A percentile compares a stretch with the other conserved stretches of the same genome.
Evolutionary conservation across 1,284 basidiomycete genomes (phyloP).

Genomic region (Malassezia pachydermatis): DNA sequence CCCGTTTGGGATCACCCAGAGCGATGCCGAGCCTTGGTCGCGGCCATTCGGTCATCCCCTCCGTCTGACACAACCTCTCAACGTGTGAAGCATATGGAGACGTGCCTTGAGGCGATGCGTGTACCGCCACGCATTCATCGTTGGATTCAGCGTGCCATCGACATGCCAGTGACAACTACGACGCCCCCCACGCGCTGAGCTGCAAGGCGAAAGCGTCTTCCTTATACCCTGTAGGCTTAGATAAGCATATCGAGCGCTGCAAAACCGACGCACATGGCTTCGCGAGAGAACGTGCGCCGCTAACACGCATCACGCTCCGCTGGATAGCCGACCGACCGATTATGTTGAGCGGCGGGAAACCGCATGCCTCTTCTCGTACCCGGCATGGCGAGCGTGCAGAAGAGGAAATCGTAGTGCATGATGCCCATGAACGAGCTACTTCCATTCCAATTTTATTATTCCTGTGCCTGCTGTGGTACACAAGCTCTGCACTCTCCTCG

Average conservation of each 20-base stretch:
- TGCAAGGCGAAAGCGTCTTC: too few relatives aligned
- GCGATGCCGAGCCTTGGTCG: conserved; percentile 1
- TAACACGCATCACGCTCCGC: too few relatives aligned
- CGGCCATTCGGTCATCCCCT: background rate
- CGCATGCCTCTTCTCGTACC: too few relatives aligned
- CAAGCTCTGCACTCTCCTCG: conserved; percentile 70
- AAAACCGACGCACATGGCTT: too few relatives aligned
- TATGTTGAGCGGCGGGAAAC: too few relatives aligned
- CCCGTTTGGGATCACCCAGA: conserved; percentile 5
- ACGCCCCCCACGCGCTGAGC: too few relatives aligned
- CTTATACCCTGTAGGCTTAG: too few relatives aligned
- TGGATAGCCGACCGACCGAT: too few relatives aligned
- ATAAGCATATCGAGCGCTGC: too few relatives aligned
- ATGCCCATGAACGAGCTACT: conserved; percentile 4
- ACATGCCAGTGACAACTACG: too few relatives aligned
- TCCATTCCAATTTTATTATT: conserved; percentile 25
- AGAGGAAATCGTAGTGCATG: background rate
- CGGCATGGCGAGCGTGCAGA: background rate
- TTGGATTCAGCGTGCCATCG: background rate
- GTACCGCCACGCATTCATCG: conserved; percentile 5
- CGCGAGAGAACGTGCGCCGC: too few relatives aligned
- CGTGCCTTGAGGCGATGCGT: conserved; percentile 1
- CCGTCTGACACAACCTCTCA: background rate
- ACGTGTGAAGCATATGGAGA: background rate
- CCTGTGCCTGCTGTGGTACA: conserved; percentile 45